Percentiles rank a stretch among this genome's conserved stretches.
phyloP scores from a whole-genome alignment of 176 grass and related monocot genomes.

The Raddia distichophylla region DNA sequence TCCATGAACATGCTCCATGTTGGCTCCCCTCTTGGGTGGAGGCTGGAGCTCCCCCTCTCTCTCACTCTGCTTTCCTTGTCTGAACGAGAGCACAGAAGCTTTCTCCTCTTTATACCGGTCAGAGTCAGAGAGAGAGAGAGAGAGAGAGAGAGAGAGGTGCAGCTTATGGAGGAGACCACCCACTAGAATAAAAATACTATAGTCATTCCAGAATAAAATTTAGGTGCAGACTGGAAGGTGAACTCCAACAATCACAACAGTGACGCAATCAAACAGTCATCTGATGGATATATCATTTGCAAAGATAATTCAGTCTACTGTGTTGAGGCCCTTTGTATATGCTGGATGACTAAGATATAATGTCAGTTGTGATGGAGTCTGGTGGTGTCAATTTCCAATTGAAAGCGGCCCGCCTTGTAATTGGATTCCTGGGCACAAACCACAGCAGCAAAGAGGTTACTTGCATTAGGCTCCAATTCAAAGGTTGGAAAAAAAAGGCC shows the following conservation, averaged over 20 bases:
- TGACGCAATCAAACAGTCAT: constrained; percentile 25
- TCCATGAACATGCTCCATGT: constrained; percentile 32
- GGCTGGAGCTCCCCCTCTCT: constrained; percentile 37
- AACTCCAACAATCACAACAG: constrained; percentile 26
- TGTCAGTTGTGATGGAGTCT: constrained; percentile 36
- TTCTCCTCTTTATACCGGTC: constrained; percentile 30
- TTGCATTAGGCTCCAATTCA: constrained; percentile 32
- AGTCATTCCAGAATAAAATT: constrained; percentile 27
- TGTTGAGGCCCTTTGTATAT: constrained; percentile 6
- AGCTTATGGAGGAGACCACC: constrained; percentile 37
- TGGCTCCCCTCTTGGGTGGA: constrained; percentile 29
- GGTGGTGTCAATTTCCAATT: constrained; percentile 24
- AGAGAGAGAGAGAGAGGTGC: not conserved
- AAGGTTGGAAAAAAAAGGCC: not conserved
- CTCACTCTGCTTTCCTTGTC: constrained; percentile 15
- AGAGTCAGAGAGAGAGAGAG: not conserved
- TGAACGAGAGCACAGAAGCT: constrained; percentile 25
- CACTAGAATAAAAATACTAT: constrained; percentile 25
- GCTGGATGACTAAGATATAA: constrained; percentile 22
- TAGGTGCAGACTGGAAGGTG: constrained; percentile 37
- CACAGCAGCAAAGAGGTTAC: constrained; percentile 24
- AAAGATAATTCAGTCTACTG: constrained; percentile 12
- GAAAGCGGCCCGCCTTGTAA: constrained; percentile 35
- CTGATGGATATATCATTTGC: constrained; percentile 26
- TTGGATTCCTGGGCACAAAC: constrained; percentile 43